Evolutionary conservation across 169 alveolate species (phyloP), one percentile per base, ranked within the genome.

Genomic region (Babesia sp.): DNA sequence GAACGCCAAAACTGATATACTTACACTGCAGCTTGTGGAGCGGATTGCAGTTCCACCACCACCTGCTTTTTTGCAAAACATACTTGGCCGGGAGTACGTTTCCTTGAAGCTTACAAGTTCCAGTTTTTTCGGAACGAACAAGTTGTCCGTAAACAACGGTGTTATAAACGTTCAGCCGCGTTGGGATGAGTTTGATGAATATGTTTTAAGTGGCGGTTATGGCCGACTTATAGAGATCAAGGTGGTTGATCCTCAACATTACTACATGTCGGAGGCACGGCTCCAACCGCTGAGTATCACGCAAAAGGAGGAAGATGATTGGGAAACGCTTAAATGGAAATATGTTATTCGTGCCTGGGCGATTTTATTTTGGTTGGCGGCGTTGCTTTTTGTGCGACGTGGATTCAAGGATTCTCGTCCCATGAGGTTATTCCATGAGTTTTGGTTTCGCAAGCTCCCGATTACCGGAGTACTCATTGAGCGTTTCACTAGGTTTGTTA

Each of bases 11-110:
- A 58, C 58, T 12, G 85, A 71, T 0, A 79, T 79, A n/a, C 18
- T 50, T 42, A 79, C 87, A 4, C 55, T 79, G 58, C 81, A 79
- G 63, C 34, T 70, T 9, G 45, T 79, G 9, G 76, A 59, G 39
- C 73, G 87, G 6, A 31, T 71, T 16, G 69, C 77, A 3, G 48
- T 79, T 0, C 87, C 87, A 46, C 87, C 87, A 24, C 87, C 87
- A 18, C 46, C 87, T 5, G 54, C 50, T 16, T 79, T 79, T 24
- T 59, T 79, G 44, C 59, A 63, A 48, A 48, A 56, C 31, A 24
- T 46, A 18, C 53, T 63, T 16, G 56, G 9, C 24, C 57, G 42
- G 42, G 59, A 71, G n/a, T 61, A 5, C 24, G 53, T 33, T 26
- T 7, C 83, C 0, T 4, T 64, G 1, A n/a, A 36, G 16, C 77